phyloP scores from a whole-genome alignment of 2,329 filamentous ascomycete species.

The Phyllosticta citriasiana region DNA sequence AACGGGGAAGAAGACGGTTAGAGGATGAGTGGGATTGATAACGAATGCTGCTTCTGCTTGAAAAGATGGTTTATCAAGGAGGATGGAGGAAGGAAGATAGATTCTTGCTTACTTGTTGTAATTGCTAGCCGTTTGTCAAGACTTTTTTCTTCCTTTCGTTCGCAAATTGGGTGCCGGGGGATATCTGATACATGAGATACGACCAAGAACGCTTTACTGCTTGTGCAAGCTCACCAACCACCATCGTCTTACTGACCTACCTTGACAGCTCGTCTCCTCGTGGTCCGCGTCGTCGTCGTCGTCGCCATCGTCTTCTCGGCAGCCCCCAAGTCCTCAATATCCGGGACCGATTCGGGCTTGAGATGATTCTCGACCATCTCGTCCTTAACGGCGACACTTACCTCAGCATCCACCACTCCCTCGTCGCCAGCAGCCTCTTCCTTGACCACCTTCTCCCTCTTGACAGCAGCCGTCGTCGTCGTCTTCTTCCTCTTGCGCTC shows the following conservation, averaged over 20 bases:
- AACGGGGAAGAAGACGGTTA: too few relatives aligned
- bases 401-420: conserved; percentile 14
- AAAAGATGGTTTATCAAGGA: too few relatives aligned
- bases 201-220: too few relatives aligned
- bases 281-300: not conserved
- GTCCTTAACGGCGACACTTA: conserved; percentile 12
- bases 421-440: conserved; percentile 25
- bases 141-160: too few relatives aligned
- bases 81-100: too few relatives aligned
- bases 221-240: not conserved
- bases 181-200: too few relatives aligned
- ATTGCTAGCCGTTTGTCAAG: too few relatives aligned
- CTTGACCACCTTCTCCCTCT: conserved; percentile 30
- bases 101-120: too few relatives aligned
- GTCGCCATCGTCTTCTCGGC: not conserved
- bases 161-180: too few relatives aligned
- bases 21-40: too few relatives aligned
- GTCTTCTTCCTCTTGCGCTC: conserved; percentile 41
- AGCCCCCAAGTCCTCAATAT: conserved; percentile 14
- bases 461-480: conserved; percentile 19
- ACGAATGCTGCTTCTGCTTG: too few relatives aligned
- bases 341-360: conserved; percentile 16
- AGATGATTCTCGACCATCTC: conserved; percentile 18
- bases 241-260: not conserved
- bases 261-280: not conserved